A percentile compares a stretch with the other conserved stretches of the same genome.
Conservation (phyloP, 345 rosid species). For the Brassica carinata region DNA sequence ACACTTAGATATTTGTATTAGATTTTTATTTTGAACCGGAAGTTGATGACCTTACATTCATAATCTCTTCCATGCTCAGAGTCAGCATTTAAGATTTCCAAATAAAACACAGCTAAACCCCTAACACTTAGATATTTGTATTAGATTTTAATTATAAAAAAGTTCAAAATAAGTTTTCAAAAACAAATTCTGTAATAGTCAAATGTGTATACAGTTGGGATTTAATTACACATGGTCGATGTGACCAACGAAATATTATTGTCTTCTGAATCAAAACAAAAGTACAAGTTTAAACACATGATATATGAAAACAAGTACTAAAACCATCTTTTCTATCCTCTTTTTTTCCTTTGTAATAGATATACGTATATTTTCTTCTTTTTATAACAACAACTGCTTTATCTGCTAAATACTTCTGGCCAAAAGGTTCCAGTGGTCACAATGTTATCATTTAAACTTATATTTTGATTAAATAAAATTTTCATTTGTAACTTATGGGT, state of each 20-base stretch:
- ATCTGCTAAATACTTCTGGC: background rate
- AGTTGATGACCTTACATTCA: too few relatives aligned
- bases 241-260: background rate
- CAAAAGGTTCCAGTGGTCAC: background rate
- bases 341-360: too few relatives aligned
- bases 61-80: background rate
- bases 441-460: too few relatives aligned
- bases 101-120: too few relatives aligned
- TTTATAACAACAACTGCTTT: background rate
- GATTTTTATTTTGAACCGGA: background rate
- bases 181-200: background rate
- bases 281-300: background rate
- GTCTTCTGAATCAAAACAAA: background rate
- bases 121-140: too few relatives aligned
- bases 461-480: too few relatives aligned
- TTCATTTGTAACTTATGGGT: too few relatives aligned
- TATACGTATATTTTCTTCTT: background rate
- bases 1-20: background rate
- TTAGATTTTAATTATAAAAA: background rate
- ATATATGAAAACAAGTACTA: too few relatives aligned
- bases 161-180: background rate
- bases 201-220: background rate
- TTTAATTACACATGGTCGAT: background rate
- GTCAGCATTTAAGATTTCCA: background rate
- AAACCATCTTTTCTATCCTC: too few relatives aligned